phyloP scores from a whole-genome alignment of 2,329 filamentous ascomycete genomes.

The Chaetothyriales sp. region DNA sequence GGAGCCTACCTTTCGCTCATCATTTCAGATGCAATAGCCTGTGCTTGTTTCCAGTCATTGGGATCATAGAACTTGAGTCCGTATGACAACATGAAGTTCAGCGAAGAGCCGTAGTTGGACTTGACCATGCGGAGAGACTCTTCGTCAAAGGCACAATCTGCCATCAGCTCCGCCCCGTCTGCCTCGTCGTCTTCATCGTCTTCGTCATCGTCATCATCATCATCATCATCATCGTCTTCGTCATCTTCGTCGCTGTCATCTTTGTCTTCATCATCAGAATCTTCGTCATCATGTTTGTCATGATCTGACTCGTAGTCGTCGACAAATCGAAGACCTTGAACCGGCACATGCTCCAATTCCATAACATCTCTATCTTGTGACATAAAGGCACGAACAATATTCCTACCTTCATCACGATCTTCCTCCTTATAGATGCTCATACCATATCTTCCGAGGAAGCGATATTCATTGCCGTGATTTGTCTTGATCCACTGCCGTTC shows the following conservation, averaged over 20 bases:
- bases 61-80: conserved; percentile 5
- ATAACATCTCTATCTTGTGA: no score
- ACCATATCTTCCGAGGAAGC: conserved; percentile 21
- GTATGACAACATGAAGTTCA: conserved; percentile 2
- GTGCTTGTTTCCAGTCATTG: conserved; percentile 1
- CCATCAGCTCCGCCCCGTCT: not conserved
- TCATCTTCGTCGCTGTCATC: no score
- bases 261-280: no score
- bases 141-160: conserved; percentile 12
- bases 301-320: conserved; percentile 5
- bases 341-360: no score
- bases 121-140: conserved; percentile 12
- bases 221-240: not conserved
- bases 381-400: conserved; percentile 21
- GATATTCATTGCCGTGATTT: conserved; percentile 21
- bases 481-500: conserved; percentile 25
- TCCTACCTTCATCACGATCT: conserved; percentile 24
- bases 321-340: no score
- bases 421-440: conserved; percentile 25
- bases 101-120: conserved; percentile 8
- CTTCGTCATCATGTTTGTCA: no score
- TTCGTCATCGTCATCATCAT: no score
- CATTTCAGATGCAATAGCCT: not conserved
- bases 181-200: no score
- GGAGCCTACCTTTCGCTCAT: no score